Evolutionary conservation across 495 filamentous ascomycete genomes (phyloP).

Genomic region (Amniculicola lignicola): DNA sequence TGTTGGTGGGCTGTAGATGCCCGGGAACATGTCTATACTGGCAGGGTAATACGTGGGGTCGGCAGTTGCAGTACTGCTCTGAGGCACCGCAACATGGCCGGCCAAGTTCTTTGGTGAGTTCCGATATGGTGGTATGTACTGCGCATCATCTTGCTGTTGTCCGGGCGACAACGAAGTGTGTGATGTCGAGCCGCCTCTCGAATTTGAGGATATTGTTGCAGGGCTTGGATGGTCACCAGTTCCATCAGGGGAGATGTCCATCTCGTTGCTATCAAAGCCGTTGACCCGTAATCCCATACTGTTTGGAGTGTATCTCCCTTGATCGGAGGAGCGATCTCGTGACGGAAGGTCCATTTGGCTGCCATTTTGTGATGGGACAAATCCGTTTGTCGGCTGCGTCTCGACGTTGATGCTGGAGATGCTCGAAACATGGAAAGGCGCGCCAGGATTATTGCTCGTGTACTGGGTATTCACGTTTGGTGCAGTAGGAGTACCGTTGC

Average conservation of each 20-base stretch:
- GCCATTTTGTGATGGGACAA: constrained; percentile 15
- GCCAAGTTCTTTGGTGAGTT: constrained; percentile 14
- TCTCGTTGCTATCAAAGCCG: constrained; percentile 16
- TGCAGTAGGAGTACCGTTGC: background rate
- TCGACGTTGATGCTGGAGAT: constrained; percentile 18
- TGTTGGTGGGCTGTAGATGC: background rate
- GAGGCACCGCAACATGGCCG: constrained; percentile 20
- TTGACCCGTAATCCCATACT: background rate
- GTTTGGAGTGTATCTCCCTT: constrained; percentile 1
- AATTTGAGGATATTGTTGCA: constrained; percentile 23
- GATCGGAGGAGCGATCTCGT: constrained; percentile 4
- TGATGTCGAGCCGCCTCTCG: constrained; percentile 23
- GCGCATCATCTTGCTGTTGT: constrained; percentile 16
- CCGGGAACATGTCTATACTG: constrained; percentile 10
- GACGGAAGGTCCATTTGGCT: constrained; percentile 16
- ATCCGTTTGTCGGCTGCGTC: background rate
- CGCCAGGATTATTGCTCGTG: constrained; percentile 13
- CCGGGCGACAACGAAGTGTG: constrained; percentile 29
- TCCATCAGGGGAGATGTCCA: constrained; percentile 28
- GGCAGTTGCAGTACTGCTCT: background rate
- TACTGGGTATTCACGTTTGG: constrained; percentile 5
- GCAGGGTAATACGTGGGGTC: constrained; percentile 21
- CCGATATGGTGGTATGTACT: constrained; percentile 1
- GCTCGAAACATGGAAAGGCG: constrained; percentile 25
- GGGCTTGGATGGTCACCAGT: constrained; percentile 28